Evolutionary conservation across 2,329 filamentous ascomycete species (phyloP).

Genomic region (Trichoderma arundinaceum): DNA sequence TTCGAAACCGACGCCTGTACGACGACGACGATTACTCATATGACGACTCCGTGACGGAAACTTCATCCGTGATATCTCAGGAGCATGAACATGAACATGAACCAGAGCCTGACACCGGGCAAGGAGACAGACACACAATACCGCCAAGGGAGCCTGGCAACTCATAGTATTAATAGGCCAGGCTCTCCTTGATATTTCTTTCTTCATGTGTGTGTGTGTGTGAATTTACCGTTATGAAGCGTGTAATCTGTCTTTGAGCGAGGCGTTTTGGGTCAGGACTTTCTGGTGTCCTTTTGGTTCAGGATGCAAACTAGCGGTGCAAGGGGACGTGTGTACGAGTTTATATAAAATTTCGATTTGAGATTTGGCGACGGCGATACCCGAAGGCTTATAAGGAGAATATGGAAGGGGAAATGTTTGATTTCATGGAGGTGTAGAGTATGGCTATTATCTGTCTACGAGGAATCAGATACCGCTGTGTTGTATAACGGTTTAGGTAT

Average conservation of each 20-base stretch:
- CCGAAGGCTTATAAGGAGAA: not conserved
- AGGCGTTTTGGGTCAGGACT: slow-evolving; percentile 16
- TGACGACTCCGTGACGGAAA: slow-evolving; percentile 40
- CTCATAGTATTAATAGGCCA: slow-evolving; percentile 13
- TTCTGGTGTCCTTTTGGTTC: not conserved
- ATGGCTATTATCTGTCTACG: too few relatives aligned
- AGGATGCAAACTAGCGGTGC: too few relatives aligned
- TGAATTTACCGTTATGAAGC: not conserved
- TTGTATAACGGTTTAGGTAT: too few relatives aligned
- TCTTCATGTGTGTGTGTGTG: not conserved
- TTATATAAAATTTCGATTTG: not conserved
- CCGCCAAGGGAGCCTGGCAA: slow-evolving; percentile 30
- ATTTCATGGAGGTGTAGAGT: too few relatives aligned
- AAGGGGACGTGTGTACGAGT: not conserved
- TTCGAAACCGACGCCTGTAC: slow-evolving; percentile 42
- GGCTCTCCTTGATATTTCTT: not conserved
- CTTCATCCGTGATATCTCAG: slow-evolving; percentile 40
- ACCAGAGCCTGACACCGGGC: slow-evolving; percentile 34
- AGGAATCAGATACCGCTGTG: too few relatives aligned
- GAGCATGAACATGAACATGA: slow-evolving; percentile 38
- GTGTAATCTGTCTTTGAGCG: slow-evolving; percentile 25
- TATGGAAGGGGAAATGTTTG: not conserved
- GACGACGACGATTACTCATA: slow-evolving; percentile 46
- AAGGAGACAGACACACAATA: slow-evolving; percentile 15
- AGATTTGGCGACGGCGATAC: not conserved